Evolutionary conservation across 2,329 filamentous ascomycete species (phyloP), one percentile per base, ranked within the genome.

Genomic region (Colletotrichum ledebouriae): DNA sequence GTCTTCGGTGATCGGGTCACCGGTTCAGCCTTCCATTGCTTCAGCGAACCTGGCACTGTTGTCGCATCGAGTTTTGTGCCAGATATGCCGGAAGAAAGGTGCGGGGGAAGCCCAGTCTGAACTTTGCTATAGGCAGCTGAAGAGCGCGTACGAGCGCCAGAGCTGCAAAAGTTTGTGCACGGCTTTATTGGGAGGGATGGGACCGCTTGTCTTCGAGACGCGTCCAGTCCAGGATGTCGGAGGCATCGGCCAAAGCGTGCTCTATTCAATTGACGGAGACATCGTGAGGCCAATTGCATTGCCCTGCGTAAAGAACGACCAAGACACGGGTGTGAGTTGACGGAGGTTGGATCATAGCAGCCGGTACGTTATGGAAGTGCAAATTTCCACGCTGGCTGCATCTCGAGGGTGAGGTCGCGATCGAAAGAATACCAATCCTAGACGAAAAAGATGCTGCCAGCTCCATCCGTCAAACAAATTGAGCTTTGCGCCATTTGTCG

Each of bases 201-300:
- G 20, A 20, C 25, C 20, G 62, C 56, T 50, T 15, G 62, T 59
- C 17, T 17, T 17, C 62, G 55, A 44, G 56, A 37, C 37, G 47
- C 55, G 25, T 53, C 44, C 34, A 64, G 64, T 53, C 33, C 60
- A 46, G 65, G 68, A 60, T 52, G 20, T 55, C 42, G 44, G 34
- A 52, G 68, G 53, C 64, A 60, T 20, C 46, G 55, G 57, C 50
- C 37, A n/a, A 63, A 55, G 63, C 67, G 69, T 70, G 70, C 71
- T 72, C 72, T 72, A 72, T 69, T 73, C 68, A 69, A 73, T 68
- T 71, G 53, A 55, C 71, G 67, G 41, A 71, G 63, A 60, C 65
- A 70, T 71, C 67, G 64, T 58, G 41, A 67, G 58, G 70, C 72
- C 67, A 69, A 66, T 69, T 62, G 66, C 67, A 70, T 71, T 63